Base-by-base conservation (phyloP, 352 stramenopile species). In the Pythium sp. region DNA sequence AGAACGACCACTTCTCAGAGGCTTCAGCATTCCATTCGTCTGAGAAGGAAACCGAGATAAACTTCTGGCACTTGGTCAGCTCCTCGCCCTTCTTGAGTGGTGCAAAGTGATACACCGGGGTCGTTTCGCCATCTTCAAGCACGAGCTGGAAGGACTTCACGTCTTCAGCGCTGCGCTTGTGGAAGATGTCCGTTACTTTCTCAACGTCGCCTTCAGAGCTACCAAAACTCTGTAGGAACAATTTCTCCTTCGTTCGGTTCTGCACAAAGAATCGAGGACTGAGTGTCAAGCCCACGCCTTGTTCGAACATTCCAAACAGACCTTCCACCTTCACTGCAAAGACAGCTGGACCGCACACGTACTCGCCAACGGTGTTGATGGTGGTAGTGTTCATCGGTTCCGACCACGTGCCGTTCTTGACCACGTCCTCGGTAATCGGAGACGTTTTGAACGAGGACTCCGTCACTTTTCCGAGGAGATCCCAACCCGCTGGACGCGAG, bases 291-390 rank as follows among this genome's bases (percentile, higher is more conserved):
- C 84, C 77, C 18, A 94, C 78, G 20, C 84, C 86, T 8, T 82
- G 79, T 47, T 92, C 86, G 55, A 94, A 96, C 20, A 90, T 71
- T 11, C 88, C 88, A 46, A 94, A 92, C 22, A 96, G 66, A 63
- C 86, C 88, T 70, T 92, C 83, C 54, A 96, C 85, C 68, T 94
- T 91, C 53, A 96, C 78, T 8, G 79, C 80, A 56, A 94, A 90
- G 30, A 96, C 84, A 41, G 82, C 90, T 22, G 83, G 74, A 0
- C 88, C 84, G 43, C 84, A 92, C 20, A 86, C 81, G 4, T 84
- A 76, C 69, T 96, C 88, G 49, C 88, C 88, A 41, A 88, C 83
- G 8, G 88, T 96, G 58, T 94, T 94, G n/a, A 96, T 86, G 0
- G 88, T 87, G 11, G 88, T 91, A 53, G 82, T 89, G 68, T 96